A percentile compares a stretch with the other conserved stretches of the same genome.
phyloP scores from a whole-genome alignment of 2,329 filamentous ascomycete genomes.

The Pseudophaeomoniella oleicola region DNA sequence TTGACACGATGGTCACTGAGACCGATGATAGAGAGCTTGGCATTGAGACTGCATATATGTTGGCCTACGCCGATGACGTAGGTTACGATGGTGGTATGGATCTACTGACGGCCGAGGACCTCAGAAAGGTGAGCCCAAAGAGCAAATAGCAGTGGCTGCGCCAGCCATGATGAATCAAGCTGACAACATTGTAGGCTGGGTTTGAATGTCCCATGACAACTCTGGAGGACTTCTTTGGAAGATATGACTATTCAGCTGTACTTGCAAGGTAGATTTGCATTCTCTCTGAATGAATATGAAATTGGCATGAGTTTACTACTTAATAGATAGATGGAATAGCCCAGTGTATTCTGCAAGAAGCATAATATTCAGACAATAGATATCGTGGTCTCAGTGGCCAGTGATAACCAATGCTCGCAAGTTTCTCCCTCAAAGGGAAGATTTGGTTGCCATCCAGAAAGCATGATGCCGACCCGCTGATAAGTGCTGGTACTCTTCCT shows the following conservation, averaged over 20 bases:
- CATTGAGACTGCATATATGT: constrained; percentile 33
- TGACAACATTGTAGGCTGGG: constrained; percentile 19
- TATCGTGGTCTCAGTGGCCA: too few relatives aligned
- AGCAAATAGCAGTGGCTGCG: background rate
- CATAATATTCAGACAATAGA: background rate
- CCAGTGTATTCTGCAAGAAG: background rate
- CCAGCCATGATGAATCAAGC: background rate
- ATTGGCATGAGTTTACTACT: background rate
- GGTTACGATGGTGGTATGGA: constrained; percentile 32
- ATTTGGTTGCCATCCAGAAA: too few relatives aligned
- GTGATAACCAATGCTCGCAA: too few relatives aligned
- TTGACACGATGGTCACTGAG: constrained; percentile 25
- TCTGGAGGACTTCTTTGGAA: constrained; percentile 14
- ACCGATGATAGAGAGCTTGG: constrained; percentile 27
- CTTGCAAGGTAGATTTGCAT: constrained; percentile 2
- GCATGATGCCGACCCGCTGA: too few relatives aligned
- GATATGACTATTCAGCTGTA: constrained; percentile 15
- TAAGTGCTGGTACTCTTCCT: too few relatives aligned
- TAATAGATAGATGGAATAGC: background rate
- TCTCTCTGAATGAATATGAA: background rate
- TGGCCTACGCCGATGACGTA: constrained; percentile 29
- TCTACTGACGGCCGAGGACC: constrained; percentile 28
- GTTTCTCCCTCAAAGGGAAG: too few relatives aligned
- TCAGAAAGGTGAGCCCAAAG: constrained; percentile 25
- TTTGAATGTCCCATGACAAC: constrained; percentile 23